Evolutionary conservation across 371 early-diverging fungal genomes (phyloP), one percentile per base, ranked within the genome.

Genomic region (Conidiobolus incongruus): DNA sequence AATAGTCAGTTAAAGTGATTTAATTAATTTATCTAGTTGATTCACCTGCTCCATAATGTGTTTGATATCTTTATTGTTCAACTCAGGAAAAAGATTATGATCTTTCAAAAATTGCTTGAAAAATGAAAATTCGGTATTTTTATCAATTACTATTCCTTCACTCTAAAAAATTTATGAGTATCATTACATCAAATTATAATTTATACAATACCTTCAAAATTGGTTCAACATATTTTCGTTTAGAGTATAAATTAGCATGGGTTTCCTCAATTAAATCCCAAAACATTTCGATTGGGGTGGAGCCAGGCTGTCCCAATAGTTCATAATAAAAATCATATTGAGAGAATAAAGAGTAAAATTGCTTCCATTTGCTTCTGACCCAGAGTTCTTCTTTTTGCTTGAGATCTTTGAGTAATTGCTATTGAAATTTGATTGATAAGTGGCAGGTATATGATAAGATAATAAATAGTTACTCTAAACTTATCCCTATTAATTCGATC

Each of bases 211-310:
- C 66, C 55, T 65, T 72, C 22, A 70, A 53, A 13, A 59, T 46
- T 32, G 66, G 69, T 35, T 75, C 69, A 0, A 90, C 57, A 8
- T 58, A 51, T 47, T 79, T 77, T 30, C 81, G 70, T 23, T 81
- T 68, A 16, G 67, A 60, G 52, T 80, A 73, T 10, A 76, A 55
- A 23, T 64, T 59, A 26, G 87, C 84, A 35, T 87, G 81, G 12
- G 91, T 52, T 32, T 73, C 72, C 48, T 82, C 77, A 17, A 90
- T 55, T 12, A 70, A 44, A 53, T 94, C 94, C 78, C 87, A 90
- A 52, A 90, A 90, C 44, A 94, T 50, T 38, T 94, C 92, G 39
- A 86, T 50, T 1, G 94, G 88, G 3, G 77, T 68, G 0, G 88
- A 85, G 6, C 88, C 91, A 1, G 73, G 63, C 44, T 81, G 72